These are phyloP conservation scores for Lentinus brumalis DNA, from an alignment of 768 basidiomycete genomes.

Conservation along the genomic window DNA sequence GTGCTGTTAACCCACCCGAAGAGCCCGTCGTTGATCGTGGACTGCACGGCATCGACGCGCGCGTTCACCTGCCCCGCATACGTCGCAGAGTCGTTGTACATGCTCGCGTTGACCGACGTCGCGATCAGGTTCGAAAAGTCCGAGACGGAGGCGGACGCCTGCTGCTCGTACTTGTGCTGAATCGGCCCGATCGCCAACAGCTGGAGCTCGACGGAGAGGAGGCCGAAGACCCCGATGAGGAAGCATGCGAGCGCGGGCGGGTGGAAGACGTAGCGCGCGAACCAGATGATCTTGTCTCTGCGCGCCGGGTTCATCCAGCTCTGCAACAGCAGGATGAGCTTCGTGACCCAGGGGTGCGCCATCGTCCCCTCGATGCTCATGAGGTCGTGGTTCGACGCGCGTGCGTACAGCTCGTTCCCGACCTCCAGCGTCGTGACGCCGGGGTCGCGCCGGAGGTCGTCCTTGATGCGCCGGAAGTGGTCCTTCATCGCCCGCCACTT, in stretches of 20 bases:
- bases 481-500: constrained; percentile 74
- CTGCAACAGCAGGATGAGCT: constrained; percentile 58
- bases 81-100: constrained; percentile 74
- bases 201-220: constrained; percentile 87
- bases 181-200: constrained; percentile 78
- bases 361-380: constrained; percentile 71
- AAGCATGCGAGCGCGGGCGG: constrained; percentile 89
- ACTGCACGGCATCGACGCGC: constrained; percentile 70
- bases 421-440: constrained; percentile 43
- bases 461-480: constrained; percentile 69
- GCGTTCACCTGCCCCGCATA: constrained; percentile 81
- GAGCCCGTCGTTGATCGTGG: constrained; percentile 78
- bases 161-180: constrained; percentile 63
- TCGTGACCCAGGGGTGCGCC: constrained; percentile 73
- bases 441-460: constrained; percentile 78
- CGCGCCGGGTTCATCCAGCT: constrained; percentile 55
- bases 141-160: constrained; percentile 58
- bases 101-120: constrained; percentile 75
- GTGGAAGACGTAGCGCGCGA: constrained; percentile 89
- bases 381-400: constrained; percentile 75
- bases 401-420: constrained; percentile 49
- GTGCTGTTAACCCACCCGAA: constrained; percentile 97
- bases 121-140: constrained; percentile 76
- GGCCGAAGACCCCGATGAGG: constrained; percentile 88
- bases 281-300: constrained; percentile 80